Base-by-base conservation (phyloP, 2,329 filamentous ascomycete species). In the Albifimbria verrucaria region DNA sequence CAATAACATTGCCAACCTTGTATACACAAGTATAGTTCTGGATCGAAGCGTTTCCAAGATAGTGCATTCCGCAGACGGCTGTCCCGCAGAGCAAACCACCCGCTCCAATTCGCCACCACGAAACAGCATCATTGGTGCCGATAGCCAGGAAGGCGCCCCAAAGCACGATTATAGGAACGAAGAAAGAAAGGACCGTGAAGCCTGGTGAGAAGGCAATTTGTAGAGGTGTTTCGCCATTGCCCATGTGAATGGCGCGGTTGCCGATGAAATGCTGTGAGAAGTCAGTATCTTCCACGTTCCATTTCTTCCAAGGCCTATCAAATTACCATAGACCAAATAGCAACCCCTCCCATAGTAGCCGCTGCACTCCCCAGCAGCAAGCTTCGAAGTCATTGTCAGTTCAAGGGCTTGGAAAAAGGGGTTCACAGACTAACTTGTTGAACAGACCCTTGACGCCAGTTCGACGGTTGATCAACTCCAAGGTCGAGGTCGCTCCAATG, bases 1-100 rank as follows among this genome's bases (percentile, higher is more conserved):
- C 89, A 2, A 87, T 72, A 17, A 95, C 79, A 63, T 85, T 83
- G 21, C 71, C 72, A 15, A 73, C 64, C 3, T 72, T 68, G 60
- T 92, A 92, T 11, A 76, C 71, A 60, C 89, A 86, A 4, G 66
- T 70, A 64, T 94, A 96, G 66, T 95, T 93, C 24, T 79, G 78
- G 56, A 93, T 91, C 28, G 90, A 90, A 26, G 88, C 82, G 65
- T 95, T 92, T n/a, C 90, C 90, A 18, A 93, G 76, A 63, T 94
- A 95, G 68, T 95, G 89, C 90, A 95, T 94, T 26, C 87, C 88
- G 55, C 88, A 90, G 48, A 94, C 86, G 21, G 89, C 86, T 5
- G 85, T 76, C 15, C 91, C 91, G 2, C 88, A 87, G 43, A 92
- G 76, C 1, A 83, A 64, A 7, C 90, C 90, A 9, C 88, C 87